Percentiles rank a stretch among this genome's conserved stretches.
phyloP scores from a whole-genome alignment of 306 rosid genomes.

The Dicorynia guianensis region DNA sequence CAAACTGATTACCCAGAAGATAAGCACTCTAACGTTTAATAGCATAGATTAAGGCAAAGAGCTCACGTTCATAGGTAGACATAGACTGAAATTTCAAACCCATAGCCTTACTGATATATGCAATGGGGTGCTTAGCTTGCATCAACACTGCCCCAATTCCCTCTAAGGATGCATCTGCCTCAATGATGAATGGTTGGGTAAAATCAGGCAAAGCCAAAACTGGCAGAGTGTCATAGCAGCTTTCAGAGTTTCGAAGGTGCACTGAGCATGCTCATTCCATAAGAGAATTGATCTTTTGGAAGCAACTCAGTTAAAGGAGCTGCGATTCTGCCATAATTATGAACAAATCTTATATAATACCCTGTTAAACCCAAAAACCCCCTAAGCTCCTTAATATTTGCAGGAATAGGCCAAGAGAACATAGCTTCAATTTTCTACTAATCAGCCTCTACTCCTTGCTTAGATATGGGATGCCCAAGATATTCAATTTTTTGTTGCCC shows the following conservation, averaged over 20 bases:
- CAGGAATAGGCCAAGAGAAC: not conserved
- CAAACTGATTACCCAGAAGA: no score
- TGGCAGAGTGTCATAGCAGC: not conserved
- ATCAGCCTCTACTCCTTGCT: not conserved
- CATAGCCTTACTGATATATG: not conserved
- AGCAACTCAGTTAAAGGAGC: not conserved
- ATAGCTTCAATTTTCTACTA: not conserved
- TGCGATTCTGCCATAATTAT: not conserved
- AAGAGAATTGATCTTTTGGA: no score
- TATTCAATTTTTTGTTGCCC: no score
- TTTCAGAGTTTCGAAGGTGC: not conserved
- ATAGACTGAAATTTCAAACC: no score
- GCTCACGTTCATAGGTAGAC: not conserved
- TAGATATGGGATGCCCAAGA: no score
- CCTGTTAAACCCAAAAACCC: not conserved
- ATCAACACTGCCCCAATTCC: not conserved
- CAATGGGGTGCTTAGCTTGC: not conserved
- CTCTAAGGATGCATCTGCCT: not conserved
- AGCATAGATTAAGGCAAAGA: not conserved
- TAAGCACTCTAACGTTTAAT: no score
- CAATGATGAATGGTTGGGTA: not conserved
- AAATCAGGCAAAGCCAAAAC: no score
- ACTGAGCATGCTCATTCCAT: not conserved
- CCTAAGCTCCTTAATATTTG: not conserved
- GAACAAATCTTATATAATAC: not conserved